These are phyloP conservation scores for Ustilago crameri DNA, from an alignment of 1,284 basidiomycete genomes.

Conservation along the genomic window DNA sequence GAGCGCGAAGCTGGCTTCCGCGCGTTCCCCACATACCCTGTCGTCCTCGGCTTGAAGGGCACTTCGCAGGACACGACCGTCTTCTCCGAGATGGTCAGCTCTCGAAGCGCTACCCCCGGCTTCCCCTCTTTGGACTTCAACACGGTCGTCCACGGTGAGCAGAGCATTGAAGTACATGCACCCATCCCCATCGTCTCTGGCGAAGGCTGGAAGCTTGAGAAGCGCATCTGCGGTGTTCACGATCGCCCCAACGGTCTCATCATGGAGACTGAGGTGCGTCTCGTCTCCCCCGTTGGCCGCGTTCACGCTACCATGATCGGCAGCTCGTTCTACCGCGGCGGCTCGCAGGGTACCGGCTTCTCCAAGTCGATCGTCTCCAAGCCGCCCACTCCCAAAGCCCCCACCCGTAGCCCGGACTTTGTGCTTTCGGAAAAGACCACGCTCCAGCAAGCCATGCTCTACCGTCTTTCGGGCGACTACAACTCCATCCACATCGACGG, in stretches of 20 bases:
- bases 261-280: slow-evolving; percentile 54
- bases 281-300: slow-evolving; percentile 53
- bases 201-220: slow-evolving; percentile 59
- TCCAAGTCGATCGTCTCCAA: slow-evolving; percentile 42
- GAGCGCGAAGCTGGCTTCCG: slow-evolving; percentile 65
- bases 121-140: slow-evolving; percentile 67
- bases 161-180: slow-evolving; percentile 67
- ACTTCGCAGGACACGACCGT: slow-evolving; percentile 60
- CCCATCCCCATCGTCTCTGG: slow-evolving; percentile 59
- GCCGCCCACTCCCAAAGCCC: slow-evolving; percentile 41
- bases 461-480: slow-evolving; percentile 59
- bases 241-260: slow-evolving; percentile 58
- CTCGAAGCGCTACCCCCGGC: slow-evolving; percentile 41
- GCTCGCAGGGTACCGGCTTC: slow-evolving; percentile 57
- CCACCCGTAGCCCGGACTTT: slow-evolving; percentile 48
- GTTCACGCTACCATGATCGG: slow-evolving; percentile 58
- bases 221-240: slow-evolving; percentile 55
- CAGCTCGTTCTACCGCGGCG: slow-evolving; percentile 59
- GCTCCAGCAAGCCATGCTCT: slow-evolving; percentile 54
- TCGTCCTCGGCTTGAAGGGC: slow-evolving; percentile 66
- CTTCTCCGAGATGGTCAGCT: slow-evolving; percentile 61
- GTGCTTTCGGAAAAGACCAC: slow-evolving; percentile 43
- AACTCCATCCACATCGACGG: slow-evolving; percentile 64
- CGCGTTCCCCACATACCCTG: slow-evolving; percentile 68
- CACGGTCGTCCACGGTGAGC: slow-evolving; percentile 69